These are phyloP conservation scores for Diaporthe helianthi DNA, from an alignment of 2,329 filamentous ascomycete species.

Conservation along the genomic window DNA sequence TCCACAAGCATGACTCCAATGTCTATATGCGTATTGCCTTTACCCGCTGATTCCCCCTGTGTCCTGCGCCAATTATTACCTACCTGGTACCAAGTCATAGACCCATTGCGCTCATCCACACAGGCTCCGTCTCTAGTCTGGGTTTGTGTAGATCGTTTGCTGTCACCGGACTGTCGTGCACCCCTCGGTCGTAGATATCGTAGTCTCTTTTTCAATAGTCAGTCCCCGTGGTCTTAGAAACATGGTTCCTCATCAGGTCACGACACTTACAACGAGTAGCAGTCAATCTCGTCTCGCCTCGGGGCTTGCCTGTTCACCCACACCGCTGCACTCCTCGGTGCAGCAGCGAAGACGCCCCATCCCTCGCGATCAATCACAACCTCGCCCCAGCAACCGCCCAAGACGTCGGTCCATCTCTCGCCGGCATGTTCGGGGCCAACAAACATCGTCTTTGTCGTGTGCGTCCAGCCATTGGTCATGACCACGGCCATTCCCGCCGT, in stretches of 20 bases:
- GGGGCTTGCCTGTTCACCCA: conserved; percentile 57
- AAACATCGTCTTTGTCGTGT: conserved; percentile 63
- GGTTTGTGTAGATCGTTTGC: conserved; percentile 23
- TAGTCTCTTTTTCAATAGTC: background rate
- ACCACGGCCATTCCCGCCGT: conserved; percentile 64
- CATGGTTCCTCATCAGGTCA: background rate
- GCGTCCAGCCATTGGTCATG: conserved; percentile 58
- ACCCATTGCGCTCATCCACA: conserved; percentile 35
- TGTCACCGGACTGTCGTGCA: conserved; percentile 17
- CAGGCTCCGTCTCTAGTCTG: conserved; percentile 26
- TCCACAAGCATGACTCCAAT: conserved; percentile 7
- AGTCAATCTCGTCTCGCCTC: conserved; percentile 24
- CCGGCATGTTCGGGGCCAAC: conserved; percentile 65
- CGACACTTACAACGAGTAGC: conserved; percentile 21
- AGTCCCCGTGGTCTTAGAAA: background rate
- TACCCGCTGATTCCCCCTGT: background rate
- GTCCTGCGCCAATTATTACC: background rate
- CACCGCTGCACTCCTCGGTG: conserved; percentile 62
- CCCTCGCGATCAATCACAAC: conserved; percentile 66
- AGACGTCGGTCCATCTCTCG: conserved; percentile 69
- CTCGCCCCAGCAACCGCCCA: conserved; percentile 60
- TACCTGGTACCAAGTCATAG: background rate
- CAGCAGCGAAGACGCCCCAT: conserved; percentile 63
- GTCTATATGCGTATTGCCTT: background rate
- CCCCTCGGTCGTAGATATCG: conserved; percentile 24